These are phyloP conservation scores for Closterium sp. DNA, from an alignment of 139 green algal genomes.

Conservation along the genomic window DNA sequence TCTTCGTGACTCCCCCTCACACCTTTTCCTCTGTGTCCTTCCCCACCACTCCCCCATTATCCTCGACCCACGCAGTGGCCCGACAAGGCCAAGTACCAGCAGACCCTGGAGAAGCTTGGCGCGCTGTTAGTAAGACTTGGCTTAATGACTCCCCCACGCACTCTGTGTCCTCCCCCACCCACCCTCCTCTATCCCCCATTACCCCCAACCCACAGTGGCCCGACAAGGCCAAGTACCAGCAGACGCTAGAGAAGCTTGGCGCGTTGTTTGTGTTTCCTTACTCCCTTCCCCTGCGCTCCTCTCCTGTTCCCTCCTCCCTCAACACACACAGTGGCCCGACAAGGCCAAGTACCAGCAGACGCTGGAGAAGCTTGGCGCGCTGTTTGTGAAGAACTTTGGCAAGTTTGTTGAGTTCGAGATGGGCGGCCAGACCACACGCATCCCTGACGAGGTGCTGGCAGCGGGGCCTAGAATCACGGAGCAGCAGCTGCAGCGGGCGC, in stretches of 20 bases:
- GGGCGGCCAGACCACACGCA: conserved; percentile 4
- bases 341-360: conserved; percentile 30
- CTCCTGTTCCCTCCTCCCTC: too few relatives aligned
- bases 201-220: conserved; percentile 5
- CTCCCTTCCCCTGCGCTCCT: too few relatives aligned
- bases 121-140: too few relatives aligned
- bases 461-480: background rate
- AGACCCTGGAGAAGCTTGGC: conserved; percentile 33
- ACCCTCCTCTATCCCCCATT: too few relatives aligned
- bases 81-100: conserved; percentile 34
- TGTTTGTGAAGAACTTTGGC: conserved; percentile 51
- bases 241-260: conserved; percentile 23
- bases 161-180: too few relatives aligned
- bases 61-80: conserved; percentile 6
- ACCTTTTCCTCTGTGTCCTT: too few relatives aligned
- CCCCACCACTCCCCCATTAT: background rate
- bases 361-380: conserved; percentile 23
- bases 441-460: conserved; percentile 17
- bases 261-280: conserved; percentile 28
- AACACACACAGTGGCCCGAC: conserved; percentile 26
- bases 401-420: conserved; percentile 40
- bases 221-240: conserved; percentile 28
- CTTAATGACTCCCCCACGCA: too few relatives aligned
- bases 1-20: too few relatives aligned
- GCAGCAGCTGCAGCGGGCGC: too few relatives aligned